phyloP scores from a whole-genome alignment of 2,329 filamentous ascomycete species.

The Diplodia corticola region DNA sequence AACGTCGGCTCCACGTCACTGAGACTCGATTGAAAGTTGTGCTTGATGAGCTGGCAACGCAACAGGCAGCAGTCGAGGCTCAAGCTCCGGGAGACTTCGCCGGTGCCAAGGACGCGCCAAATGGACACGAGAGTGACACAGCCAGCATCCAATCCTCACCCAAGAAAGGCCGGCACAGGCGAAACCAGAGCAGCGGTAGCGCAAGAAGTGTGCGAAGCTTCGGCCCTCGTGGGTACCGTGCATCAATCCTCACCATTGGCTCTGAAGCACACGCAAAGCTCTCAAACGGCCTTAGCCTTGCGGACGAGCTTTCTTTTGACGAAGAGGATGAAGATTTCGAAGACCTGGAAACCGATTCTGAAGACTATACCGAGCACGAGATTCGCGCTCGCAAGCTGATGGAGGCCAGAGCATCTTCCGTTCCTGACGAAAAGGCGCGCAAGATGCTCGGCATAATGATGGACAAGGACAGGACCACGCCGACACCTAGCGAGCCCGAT shows the following conservation, averaged over 20 bases:
- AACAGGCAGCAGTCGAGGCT: constrained; percentile 53
- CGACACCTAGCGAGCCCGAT: constrained; percentile 2
- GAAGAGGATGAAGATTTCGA: constrained; percentile 61
- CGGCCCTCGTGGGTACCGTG: constrained; percentile 59
- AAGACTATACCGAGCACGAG: constrained; percentile 54
- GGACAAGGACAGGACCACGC: neutral
- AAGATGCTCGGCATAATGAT: constrained; percentile 45
- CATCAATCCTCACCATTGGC: constrained; percentile 67
- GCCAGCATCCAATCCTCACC: constrained; percentile 59
- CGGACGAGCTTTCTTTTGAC: constrained; percentile 87
- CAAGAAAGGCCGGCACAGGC: constrained; percentile 54
- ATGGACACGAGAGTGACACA: constrained; percentile 62
- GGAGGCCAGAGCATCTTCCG: constrained; percentile 45
- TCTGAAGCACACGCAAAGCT: constrained; percentile 55
- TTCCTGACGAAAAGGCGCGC: constrained; percentile 49
- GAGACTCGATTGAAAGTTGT: constrained; percentile 82
- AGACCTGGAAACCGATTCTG: constrained; percentile 64
- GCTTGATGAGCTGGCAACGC: constrained; percentile 79
- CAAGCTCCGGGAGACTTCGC: constrained; percentile 64
- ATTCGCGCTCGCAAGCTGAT: constrained; percentile 41
- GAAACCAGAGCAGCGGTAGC: constrained; percentile 46
- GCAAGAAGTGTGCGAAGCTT: constrained; percentile 51
- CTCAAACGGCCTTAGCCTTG: constrained; percentile 70
- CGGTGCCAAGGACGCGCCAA: constrained; percentile 56
- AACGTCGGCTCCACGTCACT: constrained; percentile 85